Conservation (phyloP, 179 eudicot genomes). For the Monotropa hypopitys region DNA sequence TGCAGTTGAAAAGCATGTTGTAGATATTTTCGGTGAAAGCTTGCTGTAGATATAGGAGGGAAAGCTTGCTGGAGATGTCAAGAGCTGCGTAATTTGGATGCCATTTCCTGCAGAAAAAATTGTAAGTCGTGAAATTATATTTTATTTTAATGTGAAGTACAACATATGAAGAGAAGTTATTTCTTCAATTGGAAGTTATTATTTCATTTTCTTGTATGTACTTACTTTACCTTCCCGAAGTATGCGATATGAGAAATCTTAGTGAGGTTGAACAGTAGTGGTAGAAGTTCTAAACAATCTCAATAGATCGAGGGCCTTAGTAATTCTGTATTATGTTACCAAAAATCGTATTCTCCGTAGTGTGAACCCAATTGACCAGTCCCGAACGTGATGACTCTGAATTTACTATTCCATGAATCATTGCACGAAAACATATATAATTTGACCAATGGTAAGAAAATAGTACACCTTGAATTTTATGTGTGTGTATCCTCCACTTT, state of each 20-base stretch:
- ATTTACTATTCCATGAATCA: background rate
- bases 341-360: background rate
- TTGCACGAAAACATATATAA: background rate
- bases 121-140: background rate
- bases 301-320: background rate
- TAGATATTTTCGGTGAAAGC: background rate
- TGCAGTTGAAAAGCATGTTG: background rate
- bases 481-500: background rate
- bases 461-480: background rate
- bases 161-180: background rate
- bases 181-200: background rate
- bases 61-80: background rate
- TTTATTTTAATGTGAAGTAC: background rate
- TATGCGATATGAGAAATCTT: too few species aligned
- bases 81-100: background rate
- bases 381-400: background rate
- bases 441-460: too few species aligned
- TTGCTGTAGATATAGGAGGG: background rate
- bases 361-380: background rate
- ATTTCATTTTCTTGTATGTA: background rate
- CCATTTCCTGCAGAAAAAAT: background rate
- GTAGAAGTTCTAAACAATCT: background rate
- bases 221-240: background rate
- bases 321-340: background rate
- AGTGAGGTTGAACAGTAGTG: background rate